phyloP scores from a whole-genome alignment of 345 rosid genomes.

The Eucalyptus microcorys region DNA sequence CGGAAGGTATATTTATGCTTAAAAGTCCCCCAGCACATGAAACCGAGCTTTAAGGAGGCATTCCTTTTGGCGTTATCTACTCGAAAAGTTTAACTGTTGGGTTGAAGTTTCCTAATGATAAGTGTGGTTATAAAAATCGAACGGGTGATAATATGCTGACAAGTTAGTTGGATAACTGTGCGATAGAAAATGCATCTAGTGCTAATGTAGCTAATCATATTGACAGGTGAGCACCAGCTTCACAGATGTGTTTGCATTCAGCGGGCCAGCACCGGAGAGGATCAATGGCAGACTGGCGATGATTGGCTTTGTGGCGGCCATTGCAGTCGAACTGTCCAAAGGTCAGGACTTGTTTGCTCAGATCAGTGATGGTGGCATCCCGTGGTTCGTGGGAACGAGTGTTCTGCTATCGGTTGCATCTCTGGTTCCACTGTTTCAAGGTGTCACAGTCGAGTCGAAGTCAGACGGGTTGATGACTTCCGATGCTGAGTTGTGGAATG shows the following conservation, averaged over 20 bases:
- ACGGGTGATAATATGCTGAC: neutral
- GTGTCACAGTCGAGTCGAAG: conserved; percentile 40
- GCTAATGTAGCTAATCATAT: neutral
- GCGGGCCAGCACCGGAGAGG: conserved; percentile 92
- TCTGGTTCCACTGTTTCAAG: conserved; percentile 41
- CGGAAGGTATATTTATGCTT: neutral
- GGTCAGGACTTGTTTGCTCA: conserved; percentile 63
- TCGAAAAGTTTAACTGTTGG: neutral
- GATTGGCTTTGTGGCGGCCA: conserved; percentile 72
- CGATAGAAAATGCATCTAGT: neutral
- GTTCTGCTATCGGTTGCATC: conserved; percentile 59
- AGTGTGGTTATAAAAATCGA: neutral
- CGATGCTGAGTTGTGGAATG: conserved; percentile 79
- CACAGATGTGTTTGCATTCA: conserved; percentile 52
- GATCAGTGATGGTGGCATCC: conserved; percentile 43
- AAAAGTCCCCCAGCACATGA: neutral
- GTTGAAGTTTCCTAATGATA: neutral
- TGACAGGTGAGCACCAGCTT: conserved; percentile 46
- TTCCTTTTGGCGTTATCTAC: neutral
- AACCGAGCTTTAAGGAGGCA: neutral
- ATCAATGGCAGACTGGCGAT: conserved; percentile 80
- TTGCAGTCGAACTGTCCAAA: conserved; percentile 50
- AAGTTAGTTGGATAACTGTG: neutral
- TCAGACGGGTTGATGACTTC: conserved; percentile 62
- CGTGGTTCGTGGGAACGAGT: conserved; percentile 48